A percentile compares a stretch with the other conserved stretches of the same genome.
Evolutionary conservation across 768 basidiomycete genomes (phyloP).

Genomic region (Leccinum variicolor): DNA sequence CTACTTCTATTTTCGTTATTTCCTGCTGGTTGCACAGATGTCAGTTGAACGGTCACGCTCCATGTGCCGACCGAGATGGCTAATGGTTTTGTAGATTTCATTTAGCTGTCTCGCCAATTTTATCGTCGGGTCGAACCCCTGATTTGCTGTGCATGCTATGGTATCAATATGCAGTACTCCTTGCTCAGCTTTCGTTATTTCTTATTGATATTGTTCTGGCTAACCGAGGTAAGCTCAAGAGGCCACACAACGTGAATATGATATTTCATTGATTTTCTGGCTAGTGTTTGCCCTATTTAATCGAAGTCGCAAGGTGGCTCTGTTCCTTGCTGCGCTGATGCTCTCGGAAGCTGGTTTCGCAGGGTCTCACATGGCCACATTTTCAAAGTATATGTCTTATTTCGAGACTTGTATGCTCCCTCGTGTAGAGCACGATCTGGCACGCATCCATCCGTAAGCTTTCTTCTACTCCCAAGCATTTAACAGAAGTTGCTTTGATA

Average conservation of each 20-base stretch:
- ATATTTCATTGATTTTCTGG: background rate
- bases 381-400: background rate
- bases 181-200: constrained; percentile 8
- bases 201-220: constrained; percentile 24
- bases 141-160: constrained; percentile 10
- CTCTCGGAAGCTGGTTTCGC: constrained; percentile 17
- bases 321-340: constrained; percentile 11
- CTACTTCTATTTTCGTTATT: constrained; percentile 21
- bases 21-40: constrained; percentile 12
- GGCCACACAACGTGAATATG: background rate
- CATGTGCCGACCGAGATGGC: background rate
- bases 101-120: background rate
- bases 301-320: constrained; percentile 28
- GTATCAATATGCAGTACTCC: constrained; percentile 5
- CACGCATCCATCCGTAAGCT: constrained; percentile 15
- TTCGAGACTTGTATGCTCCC: constrained; percentile 26
- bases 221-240: constrained; percentile 20
- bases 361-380: constrained; percentile 20
- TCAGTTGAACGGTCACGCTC: background rate
- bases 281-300: constrained; percentile 33
- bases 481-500: background rate
- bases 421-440: background rate
- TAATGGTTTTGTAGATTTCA: constrained; percentile 7
- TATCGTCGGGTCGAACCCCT: constrained; percentile 9
- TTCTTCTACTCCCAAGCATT: background rate